Evolutionary conservation across 1,284 basidiomycete species (phyloP).

Genomic region (Leccinum huronense): DNA sequence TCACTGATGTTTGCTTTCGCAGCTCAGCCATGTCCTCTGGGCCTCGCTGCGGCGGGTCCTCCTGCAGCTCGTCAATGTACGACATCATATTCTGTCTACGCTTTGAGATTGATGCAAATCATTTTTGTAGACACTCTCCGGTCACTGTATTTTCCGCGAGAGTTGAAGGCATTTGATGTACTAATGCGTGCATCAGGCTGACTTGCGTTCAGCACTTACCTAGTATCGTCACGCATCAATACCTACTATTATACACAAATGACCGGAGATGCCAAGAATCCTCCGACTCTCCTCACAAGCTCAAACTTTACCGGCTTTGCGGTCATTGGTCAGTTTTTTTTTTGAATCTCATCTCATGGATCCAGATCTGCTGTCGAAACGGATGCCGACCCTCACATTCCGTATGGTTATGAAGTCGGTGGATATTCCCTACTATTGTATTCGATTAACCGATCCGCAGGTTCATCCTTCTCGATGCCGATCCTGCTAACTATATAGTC

Average conservation of each 20-base stretch:
- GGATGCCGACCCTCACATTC: no score
- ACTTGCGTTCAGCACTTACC: slow-evolving; percentile 38
- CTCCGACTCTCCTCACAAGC: slow-evolving; percentile 48
- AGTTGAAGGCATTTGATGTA: neutral
- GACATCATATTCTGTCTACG: neutral
- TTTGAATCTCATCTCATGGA: neutral
- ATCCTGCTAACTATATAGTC: slow-evolving; percentile 54
- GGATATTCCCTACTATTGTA: neutral
- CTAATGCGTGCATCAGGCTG: neutral
- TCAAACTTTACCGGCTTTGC: slow-evolving; percentile 49
- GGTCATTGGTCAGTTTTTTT: slow-evolving; percentile 43
- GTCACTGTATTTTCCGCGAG: no score
- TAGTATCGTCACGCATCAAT: slow-evolving; percentile 48
- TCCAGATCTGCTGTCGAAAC: no score
- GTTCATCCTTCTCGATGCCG: slow-evolving; percentile 71
- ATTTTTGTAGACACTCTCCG: no score
- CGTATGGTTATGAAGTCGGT: no score
- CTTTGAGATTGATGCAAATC: no score
- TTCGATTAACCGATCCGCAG: slow-evolving; percentile 36
- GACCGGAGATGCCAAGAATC: slow-evolving; percentile 47
- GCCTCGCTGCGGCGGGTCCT: slow-evolving; percentile 20
- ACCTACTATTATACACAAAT: slow-evolving; percentile 54
- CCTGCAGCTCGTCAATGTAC: slow-evolving; percentile 26
- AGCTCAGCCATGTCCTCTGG: slow-evolving; percentile 32
- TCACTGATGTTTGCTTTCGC: slow-evolving; percentile 8